Evolutionary conservation across 73 alveolate species (phyloP), one percentile per base, ranked within the genome.

Genomic region (Paramecium sexaurelia): DNA sequence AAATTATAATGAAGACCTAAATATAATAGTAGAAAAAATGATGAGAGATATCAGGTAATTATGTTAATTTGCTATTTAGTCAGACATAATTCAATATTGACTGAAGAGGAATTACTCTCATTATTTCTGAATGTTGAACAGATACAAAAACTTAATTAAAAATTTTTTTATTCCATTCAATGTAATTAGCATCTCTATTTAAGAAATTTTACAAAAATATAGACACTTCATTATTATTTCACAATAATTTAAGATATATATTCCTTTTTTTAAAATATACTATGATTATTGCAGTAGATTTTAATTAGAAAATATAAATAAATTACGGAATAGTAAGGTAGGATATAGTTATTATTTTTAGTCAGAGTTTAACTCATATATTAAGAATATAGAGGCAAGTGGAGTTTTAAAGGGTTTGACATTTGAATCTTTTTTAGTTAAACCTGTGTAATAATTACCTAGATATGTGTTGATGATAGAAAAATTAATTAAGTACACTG

Each of bases 271-370:
- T 78, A 78, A 78, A 22, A 78, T 78, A 11, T 78, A 78, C 24
- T 78, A 78, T 78, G 90, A 78, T 24, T 78, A 78, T 22, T 78
- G 90, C 13, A 78, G 90, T 29, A 37, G 90, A 41, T 78, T 78
- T 45, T 22, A 78, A 26, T 40, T 39, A 22, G 39, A 78, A 41
- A 9, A 78, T 24, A 33, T 78, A 2, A 17, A 17, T 15, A 26
- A 41, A 45, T 27, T 78, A 22, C 22, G 90, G 2, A 24, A 39
- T 11, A 19, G 45, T 5, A 75, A 75, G 5, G 75, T 56, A 56
- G 37, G 10, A 9, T 13, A 20, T 56, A 17, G 20, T 2, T 22
- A 7, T 27, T 27, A 56, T 27, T 56, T 22, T 6, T 56, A 56
- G 75, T 5, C 37, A 56, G 75, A 27, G 11, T 56, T 56, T 35